Percentiles rank a stretch among this genome's conserved stretches.
phyloP scores from a whole-genome alignment of 495 filamentous ascomycete species.

The Entonaema liquescens region DNA sequence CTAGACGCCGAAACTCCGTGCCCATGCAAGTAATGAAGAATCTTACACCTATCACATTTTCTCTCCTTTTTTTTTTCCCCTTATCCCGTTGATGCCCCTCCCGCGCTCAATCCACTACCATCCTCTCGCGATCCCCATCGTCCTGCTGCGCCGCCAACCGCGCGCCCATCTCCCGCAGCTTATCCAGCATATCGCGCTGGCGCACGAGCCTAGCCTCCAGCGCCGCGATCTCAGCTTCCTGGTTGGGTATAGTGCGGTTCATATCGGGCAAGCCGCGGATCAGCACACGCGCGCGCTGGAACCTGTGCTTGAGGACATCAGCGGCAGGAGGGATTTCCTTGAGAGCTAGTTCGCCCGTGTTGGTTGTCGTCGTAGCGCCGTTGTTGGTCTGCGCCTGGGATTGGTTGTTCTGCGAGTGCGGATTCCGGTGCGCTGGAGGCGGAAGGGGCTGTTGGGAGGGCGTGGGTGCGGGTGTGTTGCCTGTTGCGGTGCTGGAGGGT shows the following conservation, averaged over 20 bases:
- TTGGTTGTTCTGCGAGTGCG: constrained; percentile 45
- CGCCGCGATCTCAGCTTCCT: constrained; percentile 79
- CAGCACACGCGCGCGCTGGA: constrained; percentile 76
- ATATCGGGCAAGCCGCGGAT: constrained; percentile 79
- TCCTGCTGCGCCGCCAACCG: constrained; percentile 44
- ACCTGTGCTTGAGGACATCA: constrained; percentile 77
- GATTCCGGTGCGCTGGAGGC: constrained; percentile 41
- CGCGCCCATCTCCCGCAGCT: constrained; percentile 54
- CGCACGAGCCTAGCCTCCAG: constrained; percentile 71
- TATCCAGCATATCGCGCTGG: constrained; percentile 64
- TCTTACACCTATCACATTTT: too few species aligned
- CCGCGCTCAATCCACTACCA: constrained; percentile 19
- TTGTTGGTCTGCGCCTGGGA: constrained; percentile 35
- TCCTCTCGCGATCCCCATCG: constrained; percentile 36
- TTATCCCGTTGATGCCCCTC: not conserved
- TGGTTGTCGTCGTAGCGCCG: constrained; percentile 38
- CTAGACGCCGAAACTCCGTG: constrained; percentile 26
- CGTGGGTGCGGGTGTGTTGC: constrained; percentile 20
- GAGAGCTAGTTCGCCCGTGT: constrained; percentile 61
- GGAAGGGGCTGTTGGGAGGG: constrained; percentile 30
- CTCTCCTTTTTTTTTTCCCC: not conserved
- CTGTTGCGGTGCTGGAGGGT: constrained; percentile 26
- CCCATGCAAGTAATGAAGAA: not conserved
- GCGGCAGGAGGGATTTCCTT: constrained; percentile 82
- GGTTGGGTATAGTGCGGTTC: constrained; percentile 74